These are phyloP conservation scores for Lasiodiplodia theobromae DNA, from an alignment of 2,329 filamentous ascomycete species.

Conservation along the genomic window DNA sequence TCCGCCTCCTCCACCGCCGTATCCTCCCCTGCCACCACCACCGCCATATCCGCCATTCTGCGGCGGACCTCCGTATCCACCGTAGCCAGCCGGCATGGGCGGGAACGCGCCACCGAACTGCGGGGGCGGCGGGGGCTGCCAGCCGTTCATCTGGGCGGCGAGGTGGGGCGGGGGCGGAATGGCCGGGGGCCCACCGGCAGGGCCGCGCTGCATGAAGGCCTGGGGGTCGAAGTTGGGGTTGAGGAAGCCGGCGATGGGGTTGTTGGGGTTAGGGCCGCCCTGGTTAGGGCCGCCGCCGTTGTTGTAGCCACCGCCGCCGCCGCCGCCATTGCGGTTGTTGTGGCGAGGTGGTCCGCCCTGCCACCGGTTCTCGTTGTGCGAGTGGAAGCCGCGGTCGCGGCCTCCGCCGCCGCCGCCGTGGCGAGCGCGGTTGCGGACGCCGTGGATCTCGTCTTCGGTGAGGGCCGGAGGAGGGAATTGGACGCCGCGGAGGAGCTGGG, in stretches of 20 bases:
- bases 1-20: constrained; percentile 34
- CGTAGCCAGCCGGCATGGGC: constrained; percentile 30
- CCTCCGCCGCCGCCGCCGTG: constrained; percentile 69
- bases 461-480: constrained; percentile 75
- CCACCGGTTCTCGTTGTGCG: constrained; percentile 30
- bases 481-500: constrained; percentile 88
- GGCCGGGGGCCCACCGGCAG: constrained; percentile 35
- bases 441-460: constrained; percentile 76
- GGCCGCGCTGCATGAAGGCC: constrained; percentile 31
- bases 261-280: constrained; percentile 33
- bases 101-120: constrained; percentile 32
- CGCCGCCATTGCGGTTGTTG: constrained; percentile 32
- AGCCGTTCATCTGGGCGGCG: constrained; percentile 33
- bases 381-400: constrained; percentile 51
- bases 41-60: constrained; percentile 4
- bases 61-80: constrained; percentile 21
- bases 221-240: constrained; percentile 37
- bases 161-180: constrained; percentile 35
- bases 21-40: constrained; percentile 18
- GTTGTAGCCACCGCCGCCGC: constrained; percentile 18
- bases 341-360: constrained; percentile 36
- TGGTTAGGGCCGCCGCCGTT: constrained; percentile 25
- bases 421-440: constrained; percentile 73
- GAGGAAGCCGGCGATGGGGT: constrained; percentile 39
- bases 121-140: constrained; percentile 39